Conservation (phyloP, 306 rosid genomes). For the Rosa rugosa region DNA sequence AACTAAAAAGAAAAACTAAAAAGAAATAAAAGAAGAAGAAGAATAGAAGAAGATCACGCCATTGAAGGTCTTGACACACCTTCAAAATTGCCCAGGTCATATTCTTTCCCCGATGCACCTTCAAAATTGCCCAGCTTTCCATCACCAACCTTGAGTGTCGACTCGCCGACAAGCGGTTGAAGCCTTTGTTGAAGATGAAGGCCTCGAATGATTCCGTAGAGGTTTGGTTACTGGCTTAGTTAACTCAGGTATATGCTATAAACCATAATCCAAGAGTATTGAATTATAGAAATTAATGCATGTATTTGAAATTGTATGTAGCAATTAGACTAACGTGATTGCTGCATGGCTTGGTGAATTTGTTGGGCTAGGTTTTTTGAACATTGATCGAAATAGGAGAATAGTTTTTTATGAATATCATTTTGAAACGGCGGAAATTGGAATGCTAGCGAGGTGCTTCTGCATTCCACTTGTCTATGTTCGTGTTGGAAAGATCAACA, state of each 20-base stretch:
- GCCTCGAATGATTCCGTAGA: slow-evolving; percentile 67
- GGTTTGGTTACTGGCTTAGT: slow-evolving; percentile 80
- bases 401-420: slow-evolving; percentile 45
- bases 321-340: background rate
- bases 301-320: slow-evolving; percentile 15
- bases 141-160: no score
- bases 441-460: slow-evolving; percentile 95
- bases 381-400: background rate
- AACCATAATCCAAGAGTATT: background rate
- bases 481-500: slow-evolving; percentile 79
- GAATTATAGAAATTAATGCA: background rate
- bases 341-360: background rate
- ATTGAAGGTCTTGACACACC: no score
- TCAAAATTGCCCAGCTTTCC: no score
- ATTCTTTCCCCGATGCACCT: no score
- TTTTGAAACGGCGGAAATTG: slow-evolving; percentile 94
- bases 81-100: no score
- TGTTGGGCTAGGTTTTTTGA: no score
- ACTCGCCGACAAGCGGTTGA: no score
- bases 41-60: no score
- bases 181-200: background rate
- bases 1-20: no score
- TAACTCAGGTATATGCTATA: slow-evolving; percentile 68
- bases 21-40: no score
- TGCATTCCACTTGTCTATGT: slow-evolving; percentile 91